These are phyloP conservation scores for Flueggea neowawraea DNA, from an alignment of 441 rosid genomes.

Conservation along the genomic window DNA sequence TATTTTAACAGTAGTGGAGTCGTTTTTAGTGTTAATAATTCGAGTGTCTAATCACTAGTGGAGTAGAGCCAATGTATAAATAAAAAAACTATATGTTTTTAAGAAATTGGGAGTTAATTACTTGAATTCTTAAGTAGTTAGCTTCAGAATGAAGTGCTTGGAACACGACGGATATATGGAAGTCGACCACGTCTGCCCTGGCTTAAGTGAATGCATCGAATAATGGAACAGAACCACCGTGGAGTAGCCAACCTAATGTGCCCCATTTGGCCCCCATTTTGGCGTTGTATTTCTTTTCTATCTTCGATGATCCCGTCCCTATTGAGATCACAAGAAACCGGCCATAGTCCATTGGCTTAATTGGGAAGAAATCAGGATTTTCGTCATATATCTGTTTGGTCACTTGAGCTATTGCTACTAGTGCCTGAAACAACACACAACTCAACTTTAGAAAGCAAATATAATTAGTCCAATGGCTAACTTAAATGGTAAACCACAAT, in stretches of 20 bases:
- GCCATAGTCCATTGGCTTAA: slow-evolving; percentile 28
- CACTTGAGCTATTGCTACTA: slow-evolving; percentile 30
- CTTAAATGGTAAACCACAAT: no score
- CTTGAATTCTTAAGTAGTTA: slow-evolving; percentile 45
- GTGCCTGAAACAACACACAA: slow-evolving; percentile 18
- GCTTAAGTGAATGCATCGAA: slow-evolving; percentile 37
- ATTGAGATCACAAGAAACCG: slow-evolving; percentile 31
- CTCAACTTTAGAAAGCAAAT: not conserved
- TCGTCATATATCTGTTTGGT: slow-evolving; percentile 23
- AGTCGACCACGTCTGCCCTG: slow-evolving; percentile 40
- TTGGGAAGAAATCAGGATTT: slow-evolving; percentile 17
- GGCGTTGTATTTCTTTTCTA: slow-evolving; percentile 25
- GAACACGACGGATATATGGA: slow-evolving; percentile 27
- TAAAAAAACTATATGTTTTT: no score
- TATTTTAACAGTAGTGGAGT: no score
- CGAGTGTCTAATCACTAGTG: no score
- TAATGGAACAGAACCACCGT: slow-evolving; percentile 24
- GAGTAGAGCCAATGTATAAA: no score
- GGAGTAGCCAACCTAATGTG: slow-evolving; percentile 29
- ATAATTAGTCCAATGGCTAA: not conserved
- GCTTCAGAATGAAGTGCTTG: slow-evolving; percentile 33
- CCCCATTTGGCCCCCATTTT: slow-evolving; percentile 30
- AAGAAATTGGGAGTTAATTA: slow-evolving; percentile 4
- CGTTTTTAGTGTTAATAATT: no score
- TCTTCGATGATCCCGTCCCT: slow-evolving; percentile 25